Evolutionary conservation across 164 flowering plant species (phyloP), one percentile per base, ranked within the genome.

Genomic region (Umbilicus rupestris): DNA sequence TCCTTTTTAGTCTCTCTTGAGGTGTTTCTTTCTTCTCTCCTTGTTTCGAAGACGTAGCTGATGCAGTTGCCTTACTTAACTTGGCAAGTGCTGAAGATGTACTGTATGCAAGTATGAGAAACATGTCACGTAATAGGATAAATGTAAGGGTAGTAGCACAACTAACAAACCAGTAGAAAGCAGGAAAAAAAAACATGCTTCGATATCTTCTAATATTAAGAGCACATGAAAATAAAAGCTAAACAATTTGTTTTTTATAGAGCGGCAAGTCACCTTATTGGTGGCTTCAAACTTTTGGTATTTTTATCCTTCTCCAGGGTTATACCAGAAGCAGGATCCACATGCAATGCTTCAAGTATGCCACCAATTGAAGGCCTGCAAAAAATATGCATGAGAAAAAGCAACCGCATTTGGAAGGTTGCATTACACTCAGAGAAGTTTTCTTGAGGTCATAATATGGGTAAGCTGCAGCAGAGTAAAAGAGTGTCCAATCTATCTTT

Each of bases 1-100:
- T 94, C 72, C 99, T 79, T 77, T 94, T 94, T 31, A 94, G 92
- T 39, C 99, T 83, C 82, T 94, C 99, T 73, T 94, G 99, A 66
- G 97, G 99, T 55, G 97, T 94, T 82, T 94, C 99, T 78, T 91
- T 94, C 82, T 91, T 94, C 79, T 88, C 99, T 68, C 73, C 84
- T 66, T 77, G 84, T 73, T 89, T 94, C 69, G 74, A 71, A 30
- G 85, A 70, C 0, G 72, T 81, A 20, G 77, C 82, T 65, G 80
- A 71, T 65, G 75, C 47, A 64, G 82, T 70, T 66, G 81, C 71
- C 81, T 91, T 93, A 66, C 80, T 84, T 70, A 94, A 78, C 78
- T 94, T 94, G 66, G 96, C 84, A 68, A 88, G 70, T 45, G 89
- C 92, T 12, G 96, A 82, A 11, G 97, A 81, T 45, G 93, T 73